These are phyloP conservation scores for Nothopassalora personata DNA, from an alignment of 2,329 filamentous ascomycete species.

Conservation along the genomic window DNA sequence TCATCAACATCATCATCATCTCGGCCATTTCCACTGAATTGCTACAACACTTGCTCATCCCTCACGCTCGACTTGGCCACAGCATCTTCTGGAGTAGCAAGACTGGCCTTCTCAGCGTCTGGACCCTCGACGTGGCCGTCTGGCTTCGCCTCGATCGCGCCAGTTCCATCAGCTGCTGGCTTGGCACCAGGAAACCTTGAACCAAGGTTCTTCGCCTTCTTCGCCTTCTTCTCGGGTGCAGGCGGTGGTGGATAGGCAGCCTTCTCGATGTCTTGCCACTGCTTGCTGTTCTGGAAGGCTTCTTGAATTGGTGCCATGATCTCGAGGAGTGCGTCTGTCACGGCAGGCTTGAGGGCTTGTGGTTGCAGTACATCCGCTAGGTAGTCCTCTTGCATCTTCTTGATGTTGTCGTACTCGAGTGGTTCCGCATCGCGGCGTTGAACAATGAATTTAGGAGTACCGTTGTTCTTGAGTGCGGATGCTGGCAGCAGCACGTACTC, in stretches of 20 bases:
- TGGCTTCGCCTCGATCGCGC: constrained; percentile 39
- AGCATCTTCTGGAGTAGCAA: constrained; percentile 38
- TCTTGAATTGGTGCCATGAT: constrained; percentile 73
- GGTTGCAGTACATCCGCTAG: constrained; percentile 62
- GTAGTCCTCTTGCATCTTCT: constrained; percentile 75
- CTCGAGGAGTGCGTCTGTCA: constrained; percentile 65
- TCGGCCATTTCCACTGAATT: constrained; percentile 5
- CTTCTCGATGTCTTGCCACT: constrained; percentile 73
- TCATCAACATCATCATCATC: no score
- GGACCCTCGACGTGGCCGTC: constrained; percentile 44
- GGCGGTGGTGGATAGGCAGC: constrained; percentile 75
- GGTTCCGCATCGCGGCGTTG: constrained; percentile 62
- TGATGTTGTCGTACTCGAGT: constrained; percentile 71
- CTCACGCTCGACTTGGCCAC: constrained; percentile 33
- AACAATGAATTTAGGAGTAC: constrained; percentile 60
- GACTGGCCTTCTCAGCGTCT: constrained; percentile 37
- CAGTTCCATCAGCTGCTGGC: constrained; percentile 11
- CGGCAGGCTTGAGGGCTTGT: constrained; percentile 80
- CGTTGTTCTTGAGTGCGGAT: constrained; percentile 53
- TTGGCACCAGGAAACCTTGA: constrained; percentile 53
- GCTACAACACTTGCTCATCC: constrained; percentile 16
- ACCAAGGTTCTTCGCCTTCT: constrained; percentile 68
- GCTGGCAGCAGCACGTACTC: constrained; percentile 82
- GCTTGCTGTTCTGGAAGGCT: constrained; percentile 62
- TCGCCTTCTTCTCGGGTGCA: constrained; percentile 60